Evolutionary conservation across 257 asterid species (phyloP).

Genomic region (Leptodermis oblonga): DNA sequence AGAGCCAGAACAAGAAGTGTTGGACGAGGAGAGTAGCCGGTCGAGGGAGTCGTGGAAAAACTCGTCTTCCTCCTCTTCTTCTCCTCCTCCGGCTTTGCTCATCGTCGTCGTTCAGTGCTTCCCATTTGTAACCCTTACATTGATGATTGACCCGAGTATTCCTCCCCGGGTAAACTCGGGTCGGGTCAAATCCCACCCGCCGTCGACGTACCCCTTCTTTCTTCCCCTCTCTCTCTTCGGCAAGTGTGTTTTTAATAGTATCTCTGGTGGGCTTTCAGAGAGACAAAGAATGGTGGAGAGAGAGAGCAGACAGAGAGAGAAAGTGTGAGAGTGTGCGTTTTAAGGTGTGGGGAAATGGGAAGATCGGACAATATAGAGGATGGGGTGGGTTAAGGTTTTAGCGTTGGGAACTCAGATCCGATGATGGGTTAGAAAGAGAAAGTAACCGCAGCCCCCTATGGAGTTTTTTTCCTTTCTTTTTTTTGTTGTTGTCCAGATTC

Average conservation of each 20-base stretch:
- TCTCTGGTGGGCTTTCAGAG: not conserved
- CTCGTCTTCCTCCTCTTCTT: conserved; percentile 56
- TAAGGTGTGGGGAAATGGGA: conserved; percentile 34
- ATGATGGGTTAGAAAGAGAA: conserved; percentile 30
- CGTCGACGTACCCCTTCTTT: conserved; percentile 12
- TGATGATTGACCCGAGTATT: conserved; percentile 28
- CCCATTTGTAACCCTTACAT: conserved; percentile 42
- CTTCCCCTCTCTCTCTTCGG: no score
- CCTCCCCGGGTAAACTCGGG: conserved; percentile 33
- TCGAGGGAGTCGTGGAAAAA: conserved; percentile 72
- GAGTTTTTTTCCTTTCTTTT: not conserved
- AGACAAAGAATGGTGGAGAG: conserved; percentile 7
- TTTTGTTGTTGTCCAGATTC: no score
- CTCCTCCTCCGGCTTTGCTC: conserved; percentile 57
- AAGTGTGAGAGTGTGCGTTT: conserved; percentile 15
- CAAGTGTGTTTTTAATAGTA: not conserved
- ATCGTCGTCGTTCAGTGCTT: conserved; percentile 36
- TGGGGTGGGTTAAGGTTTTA: conserved; percentile 26
- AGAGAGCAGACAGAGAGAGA: conserved; percentile 13
- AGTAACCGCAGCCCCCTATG: conserved; percentile 16
- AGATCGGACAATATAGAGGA: conserved; percentile 52
- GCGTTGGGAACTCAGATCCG: conserved; percentile 65
- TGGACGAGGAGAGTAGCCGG: conserved; percentile 67
- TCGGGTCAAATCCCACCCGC: conserved; percentile 19
- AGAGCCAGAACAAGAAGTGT: conserved; percentile 73